Evolutionary conservation across 2,329 filamentous ascomycete genomes (phyloP).

Genomic region (Trichoderma guizhouense): DNA sequence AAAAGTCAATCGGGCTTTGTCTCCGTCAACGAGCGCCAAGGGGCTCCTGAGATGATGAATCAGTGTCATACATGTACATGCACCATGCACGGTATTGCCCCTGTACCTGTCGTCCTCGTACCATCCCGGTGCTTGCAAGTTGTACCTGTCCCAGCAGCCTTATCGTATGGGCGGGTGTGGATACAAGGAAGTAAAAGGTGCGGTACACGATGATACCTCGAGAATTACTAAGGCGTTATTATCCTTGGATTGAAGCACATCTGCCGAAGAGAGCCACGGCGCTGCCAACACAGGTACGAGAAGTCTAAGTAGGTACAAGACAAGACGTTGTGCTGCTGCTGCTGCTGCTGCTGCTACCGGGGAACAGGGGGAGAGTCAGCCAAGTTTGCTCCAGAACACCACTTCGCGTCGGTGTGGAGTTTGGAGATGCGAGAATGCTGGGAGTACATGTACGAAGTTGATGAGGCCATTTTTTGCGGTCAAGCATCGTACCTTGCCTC

Average conservation of each 20-base stretch:
- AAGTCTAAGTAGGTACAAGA: not conserved
- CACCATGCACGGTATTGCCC: not conserved
- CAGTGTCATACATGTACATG: slow-evolving; percentile 6
- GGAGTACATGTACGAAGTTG: not conserved
- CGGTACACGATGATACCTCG: not conserved
- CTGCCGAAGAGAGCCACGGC: not conserved
- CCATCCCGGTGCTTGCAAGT: not conserved
- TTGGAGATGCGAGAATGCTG: slow-evolving; percentile 1
- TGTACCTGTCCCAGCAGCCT: slow-evolving; percentile 2
- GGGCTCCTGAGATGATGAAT: not conserved
- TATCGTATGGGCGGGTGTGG: not conserved
- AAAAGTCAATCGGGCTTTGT: not conserved
- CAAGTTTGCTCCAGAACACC: not conserved
- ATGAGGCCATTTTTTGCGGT: slow-evolving; percentile 2
- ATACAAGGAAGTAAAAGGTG: not conserved
- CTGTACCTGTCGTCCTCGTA: not conserved
- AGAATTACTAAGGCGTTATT: not conserved
- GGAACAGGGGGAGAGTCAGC: not conserved
- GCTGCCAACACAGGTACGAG: not conserved
- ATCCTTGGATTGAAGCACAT: not conserved
- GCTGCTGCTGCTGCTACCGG: not conserved
- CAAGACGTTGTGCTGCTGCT: not conserved
- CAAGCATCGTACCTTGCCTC: not conserved
- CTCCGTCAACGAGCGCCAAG: not conserved
- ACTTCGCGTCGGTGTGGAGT: slow-evolving; percentile 2